Base-by-base conservation (phyloP, 2,329 filamentous ascomycete genomes). In the Paecilomyces fulvus region DNA sequence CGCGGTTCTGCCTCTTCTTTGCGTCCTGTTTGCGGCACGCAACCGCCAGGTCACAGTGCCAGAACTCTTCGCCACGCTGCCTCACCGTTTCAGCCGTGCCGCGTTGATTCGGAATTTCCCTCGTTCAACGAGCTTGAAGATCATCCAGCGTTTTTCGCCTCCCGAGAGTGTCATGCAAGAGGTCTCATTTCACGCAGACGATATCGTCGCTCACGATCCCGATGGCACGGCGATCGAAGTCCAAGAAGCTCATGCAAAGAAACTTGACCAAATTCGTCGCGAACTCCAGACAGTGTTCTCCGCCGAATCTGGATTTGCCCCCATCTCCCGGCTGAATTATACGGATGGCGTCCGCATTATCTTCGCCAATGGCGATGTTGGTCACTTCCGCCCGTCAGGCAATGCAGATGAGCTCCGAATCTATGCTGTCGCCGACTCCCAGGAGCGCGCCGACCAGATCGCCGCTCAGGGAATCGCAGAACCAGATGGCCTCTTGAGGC, bases 321-420 rank as follows among this genome's bases (percentile, higher is more conserved):
- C 60, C 3, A 63, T 70, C 23, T 54, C 60, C 23, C 58, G 60
- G 4, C 33, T 69, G n/a, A 62, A 66, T 54, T 70, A 70, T 49
- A 70, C 67, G 3, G 67, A 70, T 28, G 67, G 68, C 12, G 63
- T 70, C 0, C 65, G 67, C n/a, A 63, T 69, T 30, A 62, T 64
- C 14, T 70, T 70, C 53, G 54, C 58, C 10, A 69, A 66, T 48
- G 67, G 67, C 23, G 67, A 70, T 59, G 68, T 70, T 7, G 67
- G 67, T 55, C 67, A 70, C 51, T 60, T 70, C 30, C 66, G 68
- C 2, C 68, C 68, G 3, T 70, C 68, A 9, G 68, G 68, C 4
- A 70, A 70, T 28, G 67, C 68, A 10, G 67, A 70, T 58, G 67
- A 70, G 46, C 62, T 70, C 2, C 67, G 68, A 10, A 70, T 70